These are phyloP conservation scores for Cardiospermum halicacabum DNA, from an alignment of 345 rosid species.

Conservation along the genomic window DNA sequence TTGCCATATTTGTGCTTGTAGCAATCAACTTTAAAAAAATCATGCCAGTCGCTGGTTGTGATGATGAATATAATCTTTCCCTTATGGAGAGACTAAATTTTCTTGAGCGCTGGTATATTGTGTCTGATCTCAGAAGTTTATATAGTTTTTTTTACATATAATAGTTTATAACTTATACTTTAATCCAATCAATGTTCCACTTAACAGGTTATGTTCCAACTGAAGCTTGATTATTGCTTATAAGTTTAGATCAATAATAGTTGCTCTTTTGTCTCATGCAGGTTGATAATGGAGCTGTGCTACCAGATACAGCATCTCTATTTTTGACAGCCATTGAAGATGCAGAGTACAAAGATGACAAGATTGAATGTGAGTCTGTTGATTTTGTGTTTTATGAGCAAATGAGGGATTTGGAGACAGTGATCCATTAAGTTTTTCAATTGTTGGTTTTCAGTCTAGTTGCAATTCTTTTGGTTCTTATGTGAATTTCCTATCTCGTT, in stretches of 20 bases:
- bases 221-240: not conserved
- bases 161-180: not conserved
- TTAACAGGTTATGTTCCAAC: not conserved
- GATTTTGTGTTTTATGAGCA: not conserved
- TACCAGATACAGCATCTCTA: conserved; percentile 93
- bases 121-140: not conserved
- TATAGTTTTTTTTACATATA: not conserved
- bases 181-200: not conserved
- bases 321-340: conserved; percentile 91
- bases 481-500: not conserved
- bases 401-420: not conserved
- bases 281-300: conserved; percentile 76
- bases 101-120: not conserved
- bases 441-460: not conserved
- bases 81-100: not conserved
- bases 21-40: not conserved
- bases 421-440: not conserved
- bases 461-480: conserved; percentile 10
- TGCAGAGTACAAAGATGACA: conserved; percentile 92
- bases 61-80: not conserved
- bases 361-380: conserved; percentile 76
- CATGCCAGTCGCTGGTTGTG: not conserved
- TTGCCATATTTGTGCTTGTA: not conserved
- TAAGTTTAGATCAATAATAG: conserved; percentile 1
- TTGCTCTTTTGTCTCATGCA: conserved; percentile 20